Base-by-base conservation (phyloP, 495 filamentous ascomycete genomes). In the Cercophora samala region DNA sequence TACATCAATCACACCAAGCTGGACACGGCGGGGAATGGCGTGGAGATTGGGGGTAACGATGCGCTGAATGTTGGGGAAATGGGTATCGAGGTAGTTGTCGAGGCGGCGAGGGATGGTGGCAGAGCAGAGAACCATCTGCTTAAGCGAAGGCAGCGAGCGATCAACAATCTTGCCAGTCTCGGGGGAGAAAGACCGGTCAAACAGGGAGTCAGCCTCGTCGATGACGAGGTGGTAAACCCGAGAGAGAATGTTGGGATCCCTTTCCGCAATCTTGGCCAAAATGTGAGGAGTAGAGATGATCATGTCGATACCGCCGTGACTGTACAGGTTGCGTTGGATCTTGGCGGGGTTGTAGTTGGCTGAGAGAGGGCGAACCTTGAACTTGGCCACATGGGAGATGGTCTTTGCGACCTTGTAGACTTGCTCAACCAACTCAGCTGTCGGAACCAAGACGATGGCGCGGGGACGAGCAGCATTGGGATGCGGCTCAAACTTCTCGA, bases 1-100 rank as follows among this genome's bases (percentile, higher is more conserved):
- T 2, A 93, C 89, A 72, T 99, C 95, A 19, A 99, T 89, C 25
- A 97, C 93, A 58, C 92, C 92, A 1, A 99, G 88, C 75, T 97
- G 93, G 1, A 99, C 93, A 63, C 96, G 89, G 18, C 95, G 90
- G 21, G 95, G 94, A 68, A 99, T 96, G 42, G 96, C 92, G 74
- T 99, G 95, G 1, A 99, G 83, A 66, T 97, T 97, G 0, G 96
- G 93, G 1, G 94, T 98, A 2, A 93, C 93, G 66, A 99, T 86
- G 58, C 96, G 88, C 29, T 79, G 76, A 75, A 97, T 90, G 69
- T 90, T 83, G 8, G 95, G 94, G 78, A 93, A 97, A 62, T 87
- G 86, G 63, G 88, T 86, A 59, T 84, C 85, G n/a, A 98, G 84
- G 73, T 89, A 91, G 62, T 82, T 87, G 76, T 99, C 94, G 4